Base-by-base conservation (phyloP, 75 land plant species). In the Chamaecyparis obtusa region DNA sequence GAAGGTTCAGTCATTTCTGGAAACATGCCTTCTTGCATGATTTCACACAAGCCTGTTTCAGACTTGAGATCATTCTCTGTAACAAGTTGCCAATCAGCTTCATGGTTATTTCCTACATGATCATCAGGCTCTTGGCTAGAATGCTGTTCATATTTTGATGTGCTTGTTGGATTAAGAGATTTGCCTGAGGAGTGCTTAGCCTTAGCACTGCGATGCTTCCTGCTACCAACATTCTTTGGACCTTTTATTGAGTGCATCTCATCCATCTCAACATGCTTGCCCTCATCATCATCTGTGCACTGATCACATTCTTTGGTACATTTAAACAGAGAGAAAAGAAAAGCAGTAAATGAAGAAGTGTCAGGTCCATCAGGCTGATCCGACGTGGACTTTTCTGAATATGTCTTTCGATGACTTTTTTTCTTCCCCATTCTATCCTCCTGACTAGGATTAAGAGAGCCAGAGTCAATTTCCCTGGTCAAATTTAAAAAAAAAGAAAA, bases 1-100 rank as follows among this genome's bases (percentile, higher is more conserved):
- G 99, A 97, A 46, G 90, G 91, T 55, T 97, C 99, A 64, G 97
- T 94, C 82, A 88, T 90, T 1, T 90, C 92, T 3, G 97, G 96
- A 57, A 93, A 86, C 48, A 37, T 36, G 30, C 24, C 77, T 32
- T 69, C 14, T 86, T 78, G 78, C 36, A 46, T 8, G 74, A 64
- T 14, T 49, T 89, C 90, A 32, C 77, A 77, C n/a, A 78, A 74
- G 36, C 11, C 86, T 76, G 83, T 33, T 75, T 85, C 79, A 24
- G 90, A 67, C 83, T 24, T 84, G 87, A 91, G 27, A 44, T 92
- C 95, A 82, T 57, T 72, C 51, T 84, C 92, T 46, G 81, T 67
- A 88, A 79, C 88, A 46, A 86, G 49, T 69, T 86, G 84, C 86
- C 92, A 67, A 85, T 92, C 90, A 51, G 75, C 82, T 37, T 83